Percentiles rank a stretch among this genome's conserved stretches.
Conservation (phyloP, 192 early-diverging fungal species). For the Physocladia obscura region DNA sequence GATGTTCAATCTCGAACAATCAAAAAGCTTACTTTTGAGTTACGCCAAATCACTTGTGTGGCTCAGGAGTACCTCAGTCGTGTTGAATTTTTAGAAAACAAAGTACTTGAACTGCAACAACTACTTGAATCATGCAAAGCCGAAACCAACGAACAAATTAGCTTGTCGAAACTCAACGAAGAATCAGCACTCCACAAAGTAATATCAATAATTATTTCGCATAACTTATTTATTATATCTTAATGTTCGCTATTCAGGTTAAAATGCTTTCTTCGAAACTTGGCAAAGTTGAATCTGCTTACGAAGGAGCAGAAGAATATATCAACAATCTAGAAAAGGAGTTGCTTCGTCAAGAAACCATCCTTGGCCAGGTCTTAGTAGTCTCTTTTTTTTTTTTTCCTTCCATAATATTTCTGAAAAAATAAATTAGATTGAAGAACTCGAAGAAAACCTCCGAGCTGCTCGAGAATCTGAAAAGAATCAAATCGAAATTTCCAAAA, state of each 20-base stretch:
- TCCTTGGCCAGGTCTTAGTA: background rate
- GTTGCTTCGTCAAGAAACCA: background rate
- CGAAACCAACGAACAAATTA: background rate
- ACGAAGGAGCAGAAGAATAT: constrained; percentile 25
- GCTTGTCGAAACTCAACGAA: background rate
- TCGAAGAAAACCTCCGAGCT: background rate
- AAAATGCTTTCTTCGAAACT: constrained; percentile 7
- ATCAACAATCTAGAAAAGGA: constrained; percentile 15
- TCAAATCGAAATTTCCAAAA: background rate
- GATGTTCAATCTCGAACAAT: background rate
- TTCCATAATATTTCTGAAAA: background rate
- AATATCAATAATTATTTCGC: background rate
- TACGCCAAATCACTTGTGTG: constrained; percentile 13
- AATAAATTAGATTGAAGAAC: background rate
- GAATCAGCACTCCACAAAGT: constrained; percentile 4
- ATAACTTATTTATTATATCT: background rate
- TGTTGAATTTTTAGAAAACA: background rate
- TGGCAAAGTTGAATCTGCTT: constrained; percentile 9
- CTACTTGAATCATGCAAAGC: background rate
- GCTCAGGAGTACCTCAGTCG: constrained; percentile 15
- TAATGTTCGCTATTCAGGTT: background rate
- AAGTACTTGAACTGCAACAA: background rate
- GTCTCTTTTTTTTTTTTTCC: background rate
- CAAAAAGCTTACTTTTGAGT: background rate
- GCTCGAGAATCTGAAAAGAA: background rate